A percentile compares a stretch with the other conserved stretches of the same genome.
Conservation (phyloP, 192 early-diverging fungal genomes). For the Lobosporangium transversale region DNA sequence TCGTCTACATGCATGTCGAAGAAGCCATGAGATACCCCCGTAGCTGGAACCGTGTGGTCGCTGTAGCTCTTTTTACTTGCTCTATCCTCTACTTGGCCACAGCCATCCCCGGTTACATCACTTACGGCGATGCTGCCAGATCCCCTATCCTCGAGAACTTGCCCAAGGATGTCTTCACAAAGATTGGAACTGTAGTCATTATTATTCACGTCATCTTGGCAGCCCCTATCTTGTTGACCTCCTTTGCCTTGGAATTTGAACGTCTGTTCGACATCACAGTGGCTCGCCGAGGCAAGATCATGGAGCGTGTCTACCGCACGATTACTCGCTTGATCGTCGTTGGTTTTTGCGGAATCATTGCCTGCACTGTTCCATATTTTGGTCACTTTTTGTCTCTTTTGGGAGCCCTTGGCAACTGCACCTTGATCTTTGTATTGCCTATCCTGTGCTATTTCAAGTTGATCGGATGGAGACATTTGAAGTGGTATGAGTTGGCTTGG, state of each 20-base stretch:
- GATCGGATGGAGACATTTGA: conserved; percentile 67
- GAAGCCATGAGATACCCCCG: conserved; percentile 77
- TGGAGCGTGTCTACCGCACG: conserved; percentile 66
- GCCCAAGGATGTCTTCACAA: conserved; percentile 68
- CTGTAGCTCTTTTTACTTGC: conserved; percentile 70
- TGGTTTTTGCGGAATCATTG: conserved; percentile 63
- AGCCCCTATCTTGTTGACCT: conserved; percentile 79
- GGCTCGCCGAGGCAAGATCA: conserved; percentile 55
- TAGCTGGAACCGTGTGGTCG: conserved; percentile 75
- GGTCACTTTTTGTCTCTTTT: conserved; percentile 81
- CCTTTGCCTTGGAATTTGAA: conserved; percentile 81
- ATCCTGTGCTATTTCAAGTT: conserved; percentile 81
- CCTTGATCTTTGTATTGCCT: conserved; percentile 88
- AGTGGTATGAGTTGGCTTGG: conserved; percentile 61
- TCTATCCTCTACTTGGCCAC: conserved; percentile 74
- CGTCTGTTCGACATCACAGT: conserved; percentile 70
- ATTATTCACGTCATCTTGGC: conserved; percentile 85
- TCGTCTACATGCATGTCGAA: conserved; percentile 86
- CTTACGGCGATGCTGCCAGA: conserved; percentile 73
- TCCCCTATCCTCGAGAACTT: conserved; percentile 80
- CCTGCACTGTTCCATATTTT: conserved; percentile 82
- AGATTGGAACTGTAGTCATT: conserved; percentile 76
- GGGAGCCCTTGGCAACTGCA: conserved; percentile 81
- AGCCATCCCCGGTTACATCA: conserved; percentile 75
- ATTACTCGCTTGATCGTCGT: conserved; percentile 67